Evolutionary conservation across 768 basidiomycete genomes (phyloP).

Genomic region (Filobasidium wieringae): DNA sequence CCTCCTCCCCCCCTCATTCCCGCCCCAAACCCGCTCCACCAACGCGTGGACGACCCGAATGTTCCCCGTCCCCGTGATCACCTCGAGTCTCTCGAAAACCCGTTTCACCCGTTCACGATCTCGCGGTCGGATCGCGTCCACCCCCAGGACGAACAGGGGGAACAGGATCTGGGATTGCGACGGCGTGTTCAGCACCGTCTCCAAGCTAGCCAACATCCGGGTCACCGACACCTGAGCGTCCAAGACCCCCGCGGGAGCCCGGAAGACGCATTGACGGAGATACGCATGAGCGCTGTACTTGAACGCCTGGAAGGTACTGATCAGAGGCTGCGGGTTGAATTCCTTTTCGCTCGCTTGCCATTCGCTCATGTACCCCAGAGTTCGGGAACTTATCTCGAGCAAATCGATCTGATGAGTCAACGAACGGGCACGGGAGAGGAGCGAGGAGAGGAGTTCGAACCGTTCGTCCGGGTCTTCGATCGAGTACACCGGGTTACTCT

Average conservation of each 20-base stretch:
- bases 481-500: not conserved
- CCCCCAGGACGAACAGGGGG: constrained; percentile 4
- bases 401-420: constrained; percentile 3
- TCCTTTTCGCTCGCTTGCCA: constrained; percentile 1
- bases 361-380: not conserved
- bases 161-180: constrained; percentile 8
- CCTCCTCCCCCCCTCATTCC: not conserved
- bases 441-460: not conserved
- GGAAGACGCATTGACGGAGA: constrained; percentile 3
- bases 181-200: constrained; percentile 3
- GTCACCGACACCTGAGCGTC: constrained; percentile 7
- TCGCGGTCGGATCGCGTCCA: constrained; percentile 1
- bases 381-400: constrained; percentile 1
- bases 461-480: not conserved
- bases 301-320: constrained; percentile 5
- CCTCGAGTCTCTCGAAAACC: constrained; percentile 1
- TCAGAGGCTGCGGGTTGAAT: constrained; percentile 5
- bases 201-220: constrained; percentile 1
- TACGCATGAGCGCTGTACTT: constrained; percentile 4
- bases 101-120: not conserved
- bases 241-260: not conserved
- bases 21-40: constrained; percentile 1
- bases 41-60: not conserved
- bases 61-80: constrained; percentile 6
- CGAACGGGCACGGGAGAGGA: not conserved